Evolutionary conservation across 257 asterid genomes (phyloP).

Genomic region (Solanum appendiculatum): DNA sequence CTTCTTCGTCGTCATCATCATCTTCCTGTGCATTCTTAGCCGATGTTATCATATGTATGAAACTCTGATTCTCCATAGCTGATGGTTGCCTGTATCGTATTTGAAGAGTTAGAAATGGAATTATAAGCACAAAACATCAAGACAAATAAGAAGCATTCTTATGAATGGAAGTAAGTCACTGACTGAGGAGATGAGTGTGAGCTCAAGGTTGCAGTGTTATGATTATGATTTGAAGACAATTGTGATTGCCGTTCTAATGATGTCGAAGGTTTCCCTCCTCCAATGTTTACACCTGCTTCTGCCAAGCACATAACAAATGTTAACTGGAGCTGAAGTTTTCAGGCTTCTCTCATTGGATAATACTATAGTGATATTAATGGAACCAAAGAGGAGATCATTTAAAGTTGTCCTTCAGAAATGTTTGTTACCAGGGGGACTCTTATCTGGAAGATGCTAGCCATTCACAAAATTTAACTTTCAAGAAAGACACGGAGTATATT

Average conservation of each 20-base stretch:
- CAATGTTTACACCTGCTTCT: slow-evolving; percentile 48
- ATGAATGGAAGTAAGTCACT: slow-evolving; percentile 24
- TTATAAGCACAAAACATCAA: background rate
- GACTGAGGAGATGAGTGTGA: slow-evolving; percentile 72
- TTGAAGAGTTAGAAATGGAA: background rate
- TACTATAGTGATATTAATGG: background rate
- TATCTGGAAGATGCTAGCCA: background rate
- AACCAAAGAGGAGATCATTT: background rate
- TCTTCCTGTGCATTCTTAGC: slow-evolving; percentile 65
- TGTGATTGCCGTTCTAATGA: slow-evolving; percentile 54
- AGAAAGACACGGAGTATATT: background rate
- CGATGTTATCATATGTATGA: slow-evolving; percentile 68
- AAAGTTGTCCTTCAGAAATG: background rate
- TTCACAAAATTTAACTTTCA: background rate
- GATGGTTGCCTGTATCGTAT: slow-evolving; percentile 49
- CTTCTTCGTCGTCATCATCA: slow-evolving; percentile 71
- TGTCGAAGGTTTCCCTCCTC: slow-evolving; percentile 51
- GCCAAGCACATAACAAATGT: slow-evolving; percentile 8
- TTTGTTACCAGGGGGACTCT: background rate
- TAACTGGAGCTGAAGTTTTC: background rate
- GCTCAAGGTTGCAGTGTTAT: slow-evolving; percentile 38
- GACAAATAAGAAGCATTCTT: background rate
- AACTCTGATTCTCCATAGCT: slow-evolving; percentile 56
- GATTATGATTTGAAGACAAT: slow-evolving; percentile 46
- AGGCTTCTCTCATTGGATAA: background rate